Base-by-base conservation (phyloP, 192 early-diverging fungal species). In the Backusella morwellensis region DNA sequence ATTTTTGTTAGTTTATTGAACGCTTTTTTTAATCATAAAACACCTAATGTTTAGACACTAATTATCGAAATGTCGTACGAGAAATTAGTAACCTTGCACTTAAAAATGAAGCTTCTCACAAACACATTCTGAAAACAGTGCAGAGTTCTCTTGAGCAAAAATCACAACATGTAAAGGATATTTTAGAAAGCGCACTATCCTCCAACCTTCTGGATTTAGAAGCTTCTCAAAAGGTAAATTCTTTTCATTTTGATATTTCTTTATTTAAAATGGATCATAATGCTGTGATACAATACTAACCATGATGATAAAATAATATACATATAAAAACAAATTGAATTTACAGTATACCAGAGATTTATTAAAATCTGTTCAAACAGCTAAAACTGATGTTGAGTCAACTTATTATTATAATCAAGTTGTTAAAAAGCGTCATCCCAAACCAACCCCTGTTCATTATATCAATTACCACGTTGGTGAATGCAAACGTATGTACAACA, bases 401-500 rank as follows among this genome's bases (percentile, higher is more conserved):
- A 66, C n/a, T 4, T 50, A 26, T 11, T 77, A 72, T 66, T 59
- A 63, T 15, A 21, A 40, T 7, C 29, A 72, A 42, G 44, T 68
- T 4, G 11, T 34, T 29, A 73, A 68, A 29, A 34, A 41, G 11
- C 15, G 35, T 41, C 38, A 66, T 36, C 74, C 54, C 6, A 66
- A 47, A 35, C 72, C 77, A 17, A 47, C 52, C 4, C 52, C 76
- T 36, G 68, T 75, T 7, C 66, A 67, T 67, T 81, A 81, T 56
- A 26, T 66, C 19, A 77, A 81, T 67, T 69, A 70, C 21, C 72
- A 74, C 50, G 75, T 75, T 7, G 80, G 80, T 41, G 67, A 70
- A 44, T 81, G 72, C 34, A 81, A 81, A 78, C 76, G 80, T 78
- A 71, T 63, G 72, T 21, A 36, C 35, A 23, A 73, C 26, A 52